Evolutionary conservation across 2,329 filamentous ascomycete genomes (phyloP).

Genomic region (Fusarium nematophilum): DNA sequence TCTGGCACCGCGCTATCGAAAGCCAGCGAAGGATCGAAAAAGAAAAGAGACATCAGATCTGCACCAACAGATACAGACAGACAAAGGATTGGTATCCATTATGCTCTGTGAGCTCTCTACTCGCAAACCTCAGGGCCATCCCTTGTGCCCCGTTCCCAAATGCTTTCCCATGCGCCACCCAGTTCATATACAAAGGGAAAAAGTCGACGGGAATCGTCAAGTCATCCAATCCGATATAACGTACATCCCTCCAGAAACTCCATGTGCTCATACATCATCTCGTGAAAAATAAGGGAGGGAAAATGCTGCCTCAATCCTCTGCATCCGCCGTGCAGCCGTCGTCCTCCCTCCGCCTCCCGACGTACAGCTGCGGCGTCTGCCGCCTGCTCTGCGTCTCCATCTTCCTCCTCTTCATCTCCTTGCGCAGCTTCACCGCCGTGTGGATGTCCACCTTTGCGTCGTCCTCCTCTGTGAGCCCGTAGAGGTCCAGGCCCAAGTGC

Average conservation of each 20-base stretch:
- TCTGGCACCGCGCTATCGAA: no score
- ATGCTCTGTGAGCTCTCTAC: no score
- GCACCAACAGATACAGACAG: no score
- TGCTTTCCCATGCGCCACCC: conserved; percentile 9
- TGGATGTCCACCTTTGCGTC: conserved; percentile 39
- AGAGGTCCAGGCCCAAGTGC: conserved; percentile 30
- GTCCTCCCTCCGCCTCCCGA: conserved; percentile 2
- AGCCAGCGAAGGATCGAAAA: background rate
- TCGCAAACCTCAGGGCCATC: background rate
- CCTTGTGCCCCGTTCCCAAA: no score
- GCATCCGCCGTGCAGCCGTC: conserved; percentile 35
- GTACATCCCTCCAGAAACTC: conserved; percentile 13
- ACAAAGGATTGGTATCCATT: no score
- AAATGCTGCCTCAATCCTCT: conserved; percentile 38
- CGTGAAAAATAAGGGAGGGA: no score
- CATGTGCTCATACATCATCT: conserved; percentile 23
- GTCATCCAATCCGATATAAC: conserved; percentile 5
- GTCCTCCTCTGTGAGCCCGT: conserved; percentile 38
- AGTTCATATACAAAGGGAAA: conserved; percentile 25
- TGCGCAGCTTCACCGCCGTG: conserved; percentile 36
- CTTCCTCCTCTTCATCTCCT: conserved; percentile 31
- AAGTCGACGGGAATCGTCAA: conserved; percentile 10
- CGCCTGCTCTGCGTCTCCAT: conserved; percentile 9
- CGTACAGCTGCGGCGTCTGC: conserved; percentile 2
- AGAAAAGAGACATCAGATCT: no score